Percentiles rank a stretch among this genome's conserved stretches.
Evolutionary conservation across 1,284 basidiomycete genomes (phyloP).

Genomic region (Papiliotrema laurentii): DNA sequence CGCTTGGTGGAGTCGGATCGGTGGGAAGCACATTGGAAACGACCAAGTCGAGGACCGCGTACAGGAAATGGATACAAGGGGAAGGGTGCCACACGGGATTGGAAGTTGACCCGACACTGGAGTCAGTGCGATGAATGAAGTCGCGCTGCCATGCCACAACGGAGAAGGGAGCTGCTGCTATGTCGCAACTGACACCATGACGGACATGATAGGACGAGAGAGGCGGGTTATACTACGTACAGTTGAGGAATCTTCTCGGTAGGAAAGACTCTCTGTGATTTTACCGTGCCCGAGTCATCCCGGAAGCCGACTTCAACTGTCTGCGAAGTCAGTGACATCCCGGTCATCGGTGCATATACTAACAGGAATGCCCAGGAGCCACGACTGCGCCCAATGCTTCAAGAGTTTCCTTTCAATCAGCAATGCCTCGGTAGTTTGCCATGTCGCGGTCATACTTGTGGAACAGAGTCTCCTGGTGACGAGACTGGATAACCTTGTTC

Average conservation of each 20-base stretch:
- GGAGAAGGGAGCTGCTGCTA: too few relatives aligned
- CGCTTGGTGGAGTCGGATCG: slow-evolving; percentile 23
- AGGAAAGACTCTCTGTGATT: slow-evolving; percentile 62
- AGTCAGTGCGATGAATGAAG: too few relatives aligned
- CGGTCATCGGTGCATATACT: slow-evolving; percentile 34
- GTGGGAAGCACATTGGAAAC: slow-evolving; percentile 30
- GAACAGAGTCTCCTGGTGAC: slow-evolving; percentile 68
- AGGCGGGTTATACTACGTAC: slow-evolving; percentile 15
- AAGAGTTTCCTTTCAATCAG: slow-evolving; percentile 65
- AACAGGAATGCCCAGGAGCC: slow-evolving; percentile 83
- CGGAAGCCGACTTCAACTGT: slow-evolving; percentile 90
- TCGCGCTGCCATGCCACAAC: too few relatives aligned
- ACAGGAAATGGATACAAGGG: slow-evolving; percentile 35
- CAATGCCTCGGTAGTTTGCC: neutral
- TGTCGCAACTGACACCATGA: too few relatives aligned
- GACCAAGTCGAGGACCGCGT: slow-evolving; percentile 31
- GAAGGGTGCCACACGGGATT: slow-evolving; percentile 32
- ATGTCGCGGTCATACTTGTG: slow-evolving; percentile 60
- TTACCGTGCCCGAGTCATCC: slow-evolving; percentile 65
- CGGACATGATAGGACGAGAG: too few relatives aligned
- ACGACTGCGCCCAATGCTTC: slow-evolving; percentile 95
- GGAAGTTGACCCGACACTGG: slow-evolving; percentile 19
- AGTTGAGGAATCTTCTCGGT: slow-evolving; percentile 67
- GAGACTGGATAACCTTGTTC: slow-evolving; percentile 67
- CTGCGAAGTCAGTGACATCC: slow-evolving; percentile 46